These are phyloP conservation scores for Nemania sp. DNA, from an alignment of 2,329 filamentous ascomycete genomes.

Conservation along the genomic window DNA sequence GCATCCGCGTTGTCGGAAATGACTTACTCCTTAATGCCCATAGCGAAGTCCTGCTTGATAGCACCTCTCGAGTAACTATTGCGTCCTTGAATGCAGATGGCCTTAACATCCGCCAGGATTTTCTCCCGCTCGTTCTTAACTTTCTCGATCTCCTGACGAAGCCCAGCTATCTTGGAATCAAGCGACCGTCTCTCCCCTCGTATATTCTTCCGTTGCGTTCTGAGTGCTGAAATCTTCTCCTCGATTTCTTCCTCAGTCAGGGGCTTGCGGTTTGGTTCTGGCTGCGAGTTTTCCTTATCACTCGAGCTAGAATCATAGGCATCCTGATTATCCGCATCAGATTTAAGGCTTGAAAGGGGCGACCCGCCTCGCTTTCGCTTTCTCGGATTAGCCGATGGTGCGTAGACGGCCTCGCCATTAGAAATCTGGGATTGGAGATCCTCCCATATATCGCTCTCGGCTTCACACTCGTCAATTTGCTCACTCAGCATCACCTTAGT, in stretches of 20 bases:
- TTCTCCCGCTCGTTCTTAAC: conserved; percentile 46
- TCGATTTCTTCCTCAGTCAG: conserved; percentile 59
- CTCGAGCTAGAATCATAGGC: conserved; percentile 47
- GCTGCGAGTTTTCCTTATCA: conserved; percentile 47
- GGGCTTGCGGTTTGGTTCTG: conserved; percentile 45
- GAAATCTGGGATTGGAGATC: conserved; percentile 50
- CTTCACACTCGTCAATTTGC: conserved; percentile 59
- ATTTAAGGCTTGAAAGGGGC: conserved; percentile 26
- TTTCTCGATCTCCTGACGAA: conserved; percentile 51
- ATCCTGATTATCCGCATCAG: conserved; percentile 44
- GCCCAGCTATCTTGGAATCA: conserved; percentile 53
- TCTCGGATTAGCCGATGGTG: conserved; percentile 45
- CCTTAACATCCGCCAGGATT: conserved; percentile 49
- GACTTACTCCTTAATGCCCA: conserved; percentile 66
- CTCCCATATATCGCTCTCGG: conserved; percentile 48
- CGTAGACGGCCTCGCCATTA: conserved; percentile 54
- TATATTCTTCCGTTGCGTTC: conserved; percentile 47
- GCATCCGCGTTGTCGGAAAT: background rate
- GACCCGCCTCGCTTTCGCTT: conserved; percentile 57
- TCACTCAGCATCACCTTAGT: conserved; percentile 14
- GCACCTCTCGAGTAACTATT: conserved; percentile 67
- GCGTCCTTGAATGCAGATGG: conserved; percentile 63
- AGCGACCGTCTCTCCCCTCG: conserved; percentile 46
- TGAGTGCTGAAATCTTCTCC: conserved; percentile 48
- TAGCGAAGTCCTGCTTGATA: conserved; percentile 70